Conservation (phyloP, 2,329 filamentous ascomycete genomes). For the Diplodia scrobiculata region DNA sequence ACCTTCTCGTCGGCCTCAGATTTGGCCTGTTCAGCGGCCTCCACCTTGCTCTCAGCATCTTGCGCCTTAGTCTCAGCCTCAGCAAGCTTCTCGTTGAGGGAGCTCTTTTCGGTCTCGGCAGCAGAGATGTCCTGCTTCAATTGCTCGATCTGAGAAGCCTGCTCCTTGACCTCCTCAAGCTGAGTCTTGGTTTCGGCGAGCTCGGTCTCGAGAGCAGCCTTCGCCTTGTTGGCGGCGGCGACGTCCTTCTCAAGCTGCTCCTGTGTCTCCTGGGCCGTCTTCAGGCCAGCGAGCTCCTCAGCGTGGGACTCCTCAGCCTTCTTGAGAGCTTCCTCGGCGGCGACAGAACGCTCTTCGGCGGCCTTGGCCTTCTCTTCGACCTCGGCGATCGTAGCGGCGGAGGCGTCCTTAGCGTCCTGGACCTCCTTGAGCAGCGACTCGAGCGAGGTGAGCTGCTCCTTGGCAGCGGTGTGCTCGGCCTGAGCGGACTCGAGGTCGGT, state of each 20-base stretch:
- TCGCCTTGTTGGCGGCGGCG: conserved; percentile 15
- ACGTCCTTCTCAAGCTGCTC: conserved; percentile 28
- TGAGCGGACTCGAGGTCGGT: conserved; percentile 23
- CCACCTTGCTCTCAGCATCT: conserved; percentile 22
- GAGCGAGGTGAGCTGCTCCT: conserved; percentile 25
- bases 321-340: conserved; percentile 24
- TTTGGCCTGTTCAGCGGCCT: conserved; percentile 18
- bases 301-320: conserved; percentile 24
- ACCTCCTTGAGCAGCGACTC: conserved; percentile 27
- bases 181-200: conserved; percentile 6
- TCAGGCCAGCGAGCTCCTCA: conserved; percentile 21
- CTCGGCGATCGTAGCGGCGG: conserved; percentile 16
- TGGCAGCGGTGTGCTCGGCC: conserved; percentile 26
- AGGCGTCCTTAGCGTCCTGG: conserved; percentile 9
- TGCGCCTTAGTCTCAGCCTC: conserved; percentile 23
- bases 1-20: background rate
- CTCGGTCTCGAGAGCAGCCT: conserved; percentile 12
- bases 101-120: conserved; percentile 24
- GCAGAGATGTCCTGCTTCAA: conserved; percentile 14
- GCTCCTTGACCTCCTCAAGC: conserved; percentile 18
- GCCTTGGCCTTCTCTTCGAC: conserved; percentile 22
- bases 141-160: conserved; percentile 13
- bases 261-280: conserved; percentile 7
- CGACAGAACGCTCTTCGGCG: conserved; percentile 16
- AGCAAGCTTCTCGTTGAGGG: conserved; percentile 27